A percentile compares a stretch with the other conserved stretches of the same genome.
phyloP scores from a whole-genome alignment of 441 rosid genomes.

The Rhodomyrtus psidioides region DNA sequence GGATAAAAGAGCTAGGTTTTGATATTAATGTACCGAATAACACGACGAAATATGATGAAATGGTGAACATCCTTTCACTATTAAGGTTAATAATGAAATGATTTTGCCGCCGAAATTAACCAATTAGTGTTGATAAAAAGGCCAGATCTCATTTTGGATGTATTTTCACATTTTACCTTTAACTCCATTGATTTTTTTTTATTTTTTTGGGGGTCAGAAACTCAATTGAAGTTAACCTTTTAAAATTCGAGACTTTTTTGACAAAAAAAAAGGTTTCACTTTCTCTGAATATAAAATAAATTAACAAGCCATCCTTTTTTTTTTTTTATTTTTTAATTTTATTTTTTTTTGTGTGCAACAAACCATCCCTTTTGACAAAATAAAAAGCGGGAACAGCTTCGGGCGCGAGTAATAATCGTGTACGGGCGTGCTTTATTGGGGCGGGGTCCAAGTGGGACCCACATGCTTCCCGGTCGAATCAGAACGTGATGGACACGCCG shows the following conservation, averaged over 20 bases:
- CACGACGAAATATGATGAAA: fast-evolving
- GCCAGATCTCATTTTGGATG: not conserved
- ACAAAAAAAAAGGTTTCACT: no score
- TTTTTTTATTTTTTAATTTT: no score
- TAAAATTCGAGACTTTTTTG: not conserved
- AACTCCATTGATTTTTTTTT: not conserved
- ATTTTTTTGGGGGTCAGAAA: no score
- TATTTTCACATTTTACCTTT: no score
- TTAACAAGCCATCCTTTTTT: no score
- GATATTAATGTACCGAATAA: not conserved
- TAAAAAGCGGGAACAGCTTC: not conserved
- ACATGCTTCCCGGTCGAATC: not conserved
- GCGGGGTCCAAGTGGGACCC: not conserved
- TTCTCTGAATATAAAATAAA: no score
- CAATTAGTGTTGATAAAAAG: not conserved
- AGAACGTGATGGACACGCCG: not conserved
- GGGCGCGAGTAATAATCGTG: not conserved
- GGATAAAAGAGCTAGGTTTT: not conserved
- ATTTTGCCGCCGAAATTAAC: no score
- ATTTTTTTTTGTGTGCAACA: no score
- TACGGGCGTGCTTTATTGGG: not conserved
- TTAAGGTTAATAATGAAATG: no score
- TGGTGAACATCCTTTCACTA: not conserved
- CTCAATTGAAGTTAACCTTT: not conserved
- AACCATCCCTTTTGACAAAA: not conserved